These are phyloP conservation scores for Monilinia fructicola DNA, from an alignment of 2,329 filamentous ascomycete species.

Conservation along the genomic window DNA sequence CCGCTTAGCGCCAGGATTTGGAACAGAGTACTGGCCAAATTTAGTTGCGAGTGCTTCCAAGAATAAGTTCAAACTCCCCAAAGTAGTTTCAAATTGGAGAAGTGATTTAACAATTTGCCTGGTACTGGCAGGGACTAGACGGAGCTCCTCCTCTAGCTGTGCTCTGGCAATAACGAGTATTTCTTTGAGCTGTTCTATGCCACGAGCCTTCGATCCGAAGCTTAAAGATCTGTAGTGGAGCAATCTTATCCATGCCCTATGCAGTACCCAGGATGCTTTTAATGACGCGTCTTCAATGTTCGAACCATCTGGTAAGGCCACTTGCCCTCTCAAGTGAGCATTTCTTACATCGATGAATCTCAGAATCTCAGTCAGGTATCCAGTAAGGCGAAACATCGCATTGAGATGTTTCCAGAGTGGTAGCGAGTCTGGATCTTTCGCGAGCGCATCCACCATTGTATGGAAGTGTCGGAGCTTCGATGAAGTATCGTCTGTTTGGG, in stretches of 20 bases:
- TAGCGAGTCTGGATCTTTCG: not conserved
- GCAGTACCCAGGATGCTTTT: conserved; percentile 25
- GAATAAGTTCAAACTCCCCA: not conserved
- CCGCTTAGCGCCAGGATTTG: not conserved
- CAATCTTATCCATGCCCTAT: conserved; percentile 27
- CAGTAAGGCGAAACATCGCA: conserved; percentile 15
- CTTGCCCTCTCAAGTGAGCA: not conserved
- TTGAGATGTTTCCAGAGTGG: conserved; percentile 8
- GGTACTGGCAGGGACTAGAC: not conserved
- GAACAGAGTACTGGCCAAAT: conserved; percentile 3
- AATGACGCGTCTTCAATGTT: conserved; percentile 10
- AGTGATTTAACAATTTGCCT: not conserved
- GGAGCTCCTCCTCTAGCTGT: conserved; percentile 22
- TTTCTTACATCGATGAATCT: conserved; percentile 17
- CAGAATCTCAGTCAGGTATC: conserved; percentile 9
- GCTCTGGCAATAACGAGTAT: conserved; percentile 13
- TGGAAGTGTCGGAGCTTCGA: conserved; percentile 4
- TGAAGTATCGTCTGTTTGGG: not conserved
- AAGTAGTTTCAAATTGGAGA: not conserved
- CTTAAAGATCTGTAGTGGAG: conserved; percentile 28
- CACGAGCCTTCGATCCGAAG: conserved; percentile 2
- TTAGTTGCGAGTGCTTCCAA: conserved; percentile 13
- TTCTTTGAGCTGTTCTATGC: conserved; percentile 14
- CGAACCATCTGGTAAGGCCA: conserved; percentile 21
- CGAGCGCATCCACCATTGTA: conserved; percentile 8